Percentiles rank a stretch among this genome's conserved stretches.
Evolutionary conservation across 2,329 filamentous ascomycete species (phyloP).

Genomic region (Fusarium pseudocircinatum): DNA sequence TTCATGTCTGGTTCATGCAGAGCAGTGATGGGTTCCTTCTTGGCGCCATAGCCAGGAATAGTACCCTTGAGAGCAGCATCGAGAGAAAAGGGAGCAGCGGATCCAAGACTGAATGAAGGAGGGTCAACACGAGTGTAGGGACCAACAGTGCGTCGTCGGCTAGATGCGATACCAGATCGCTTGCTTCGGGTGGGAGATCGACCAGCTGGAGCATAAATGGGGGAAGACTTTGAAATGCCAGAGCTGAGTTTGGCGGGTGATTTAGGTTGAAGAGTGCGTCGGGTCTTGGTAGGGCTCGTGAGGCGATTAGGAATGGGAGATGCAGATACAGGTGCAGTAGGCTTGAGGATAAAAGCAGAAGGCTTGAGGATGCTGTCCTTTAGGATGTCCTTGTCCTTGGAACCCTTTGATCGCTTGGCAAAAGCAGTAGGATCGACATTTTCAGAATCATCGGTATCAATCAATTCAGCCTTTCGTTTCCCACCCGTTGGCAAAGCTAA

Average conservation of each 20-base stretch:
- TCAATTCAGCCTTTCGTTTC: conserved; percentile 68
- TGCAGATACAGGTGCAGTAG: conserved; percentile 44
- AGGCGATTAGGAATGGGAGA: conserved; percentile 44
- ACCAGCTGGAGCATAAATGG: conserved; percentile 76
- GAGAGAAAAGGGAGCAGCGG: conserved; percentile 80
- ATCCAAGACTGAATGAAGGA: conserved; percentile 65
- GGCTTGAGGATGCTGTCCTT: conserved; percentile 61
- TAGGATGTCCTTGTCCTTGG: conserved; percentile 26
- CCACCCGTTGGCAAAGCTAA: conserved; percentile 55
- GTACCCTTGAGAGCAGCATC: conserved; percentile 85
- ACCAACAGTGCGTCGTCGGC: conserved; percentile 71
- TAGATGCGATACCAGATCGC: conserved; percentile 73
- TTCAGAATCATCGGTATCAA: conserved; percentile 65
- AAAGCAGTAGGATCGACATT: conserved; percentile 69
- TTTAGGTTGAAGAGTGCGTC: conserved; percentile 61
- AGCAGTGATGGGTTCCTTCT: conserved; percentile 38
- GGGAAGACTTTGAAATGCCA: conserved; percentile 58
- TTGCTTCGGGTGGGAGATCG: conserved; percentile 81
- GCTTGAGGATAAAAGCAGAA: conserved; percentile 57
- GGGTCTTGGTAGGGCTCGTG: conserved; percentile 49
- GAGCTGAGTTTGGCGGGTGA: conserved; percentile 62
- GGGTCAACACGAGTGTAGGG: conserved; percentile 76
- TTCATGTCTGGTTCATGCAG: conserved; percentile 62
- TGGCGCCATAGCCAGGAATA: conserved; percentile 66
- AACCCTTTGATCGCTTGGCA: conserved; percentile 68